Percentiles rank a stretch among this genome's conserved stretches.
Conservation (phyloP, 1,284 basidiomycete species). For the Mycena sp. region DNA sequence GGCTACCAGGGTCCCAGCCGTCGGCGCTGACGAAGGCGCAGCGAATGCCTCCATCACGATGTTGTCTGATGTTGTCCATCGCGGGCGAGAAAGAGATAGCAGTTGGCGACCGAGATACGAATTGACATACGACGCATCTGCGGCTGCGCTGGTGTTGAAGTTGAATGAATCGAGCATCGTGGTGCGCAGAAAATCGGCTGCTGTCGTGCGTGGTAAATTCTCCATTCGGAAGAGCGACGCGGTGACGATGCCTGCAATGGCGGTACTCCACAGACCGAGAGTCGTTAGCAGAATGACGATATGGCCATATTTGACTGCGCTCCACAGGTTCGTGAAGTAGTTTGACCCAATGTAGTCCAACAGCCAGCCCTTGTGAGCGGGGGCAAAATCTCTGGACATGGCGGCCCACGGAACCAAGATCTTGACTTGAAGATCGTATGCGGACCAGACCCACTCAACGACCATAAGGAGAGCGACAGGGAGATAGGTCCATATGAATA, state of each 20-base stretch:
- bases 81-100: background rate
- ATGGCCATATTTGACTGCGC: background rate
- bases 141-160: background rate
- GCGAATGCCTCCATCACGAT: background rate
- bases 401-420: constrained; percentile 17
- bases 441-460: constrained; percentile 7
- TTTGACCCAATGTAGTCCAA: background rate
- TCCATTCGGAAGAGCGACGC: constrained; percentile 1
- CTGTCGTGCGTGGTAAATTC: background rate
- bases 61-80: background rate
- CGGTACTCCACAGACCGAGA: background rate
- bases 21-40: background rate
- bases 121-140: background rate
- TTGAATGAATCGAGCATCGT: too few relatives aligned
- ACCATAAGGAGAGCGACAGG: constrained; percentile 14
- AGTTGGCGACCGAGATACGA: constrained; percentile 1
- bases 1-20: background rate
- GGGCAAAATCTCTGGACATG: background rate
- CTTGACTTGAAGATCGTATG: constrained; percentile 18
- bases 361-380: background rate
- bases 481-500: constrained; percentile 12
- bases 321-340: background rate
- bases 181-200: background rate
- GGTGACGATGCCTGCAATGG: constrained; percentile 2
- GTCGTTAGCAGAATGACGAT: background rate